Percentiles rank a stretch among this genome's conserved stretches.
Evolutionary conservation across 257 asterid genomes (phyloP).

Genomic region (Anisodus tanguticus): DNA sequence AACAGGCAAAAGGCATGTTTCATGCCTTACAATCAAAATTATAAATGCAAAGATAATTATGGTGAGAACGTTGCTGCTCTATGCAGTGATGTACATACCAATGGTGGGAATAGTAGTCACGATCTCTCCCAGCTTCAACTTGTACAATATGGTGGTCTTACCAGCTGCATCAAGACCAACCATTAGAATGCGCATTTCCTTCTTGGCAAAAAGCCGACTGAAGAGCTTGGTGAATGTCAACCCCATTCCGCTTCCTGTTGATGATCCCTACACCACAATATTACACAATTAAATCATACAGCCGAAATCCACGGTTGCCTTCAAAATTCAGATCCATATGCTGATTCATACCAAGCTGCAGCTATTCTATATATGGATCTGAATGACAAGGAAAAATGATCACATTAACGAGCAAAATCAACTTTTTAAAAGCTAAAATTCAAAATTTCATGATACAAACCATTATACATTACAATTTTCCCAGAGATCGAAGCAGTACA

Average conservation of each 20-base stretch:
- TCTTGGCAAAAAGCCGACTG: slow-evolving; percentile 90
- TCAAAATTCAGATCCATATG: slow-evolving; percentile 3
- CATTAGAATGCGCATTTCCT: slow-evolving; percentile 90
- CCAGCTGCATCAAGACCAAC: slow-evolving; percentile 98
- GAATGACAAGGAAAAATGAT: slow-evolving; percentile 23
- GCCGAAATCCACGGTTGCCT: slow-evolving; percentile 41
- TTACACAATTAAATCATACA: slow-evolving; percentile 23
- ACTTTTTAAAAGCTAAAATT: not conserved
- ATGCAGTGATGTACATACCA: slow-evolving; percentile 51
- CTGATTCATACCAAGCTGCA: slow-evolving; percentile 26
- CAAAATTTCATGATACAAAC: slow-evolving; percentile 12
- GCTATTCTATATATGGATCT: slow-evolving; percentile 20
- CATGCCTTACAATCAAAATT: not conserved
- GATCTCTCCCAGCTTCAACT: slow-evolving; percentile 96
- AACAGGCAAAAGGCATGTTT: slow-evolving; percentile 12
- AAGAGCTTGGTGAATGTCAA: slow-evolving; percentile 79
- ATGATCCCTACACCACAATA: slow-evolving; percentile 39
- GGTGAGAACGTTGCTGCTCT: not conserved
- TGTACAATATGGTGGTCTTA: slow-evolving; percentile 93
- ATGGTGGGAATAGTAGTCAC: slow-evolving; percentile 94
- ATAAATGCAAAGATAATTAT: slow-evolving; percentile 6
- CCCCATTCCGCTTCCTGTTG: slow-evolving; percentile 64
- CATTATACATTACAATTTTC: slow-evolving; percentile 31
- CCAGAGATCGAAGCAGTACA: not conserved
- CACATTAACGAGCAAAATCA: slow-evolving; percentile 42